These are phyloP conservation scores for Stagonosporopsis chrysanthemi DNA, from an alignment of 2,329 filamentous ascomycete genomes.

Conservation along the genomic window DNA sequence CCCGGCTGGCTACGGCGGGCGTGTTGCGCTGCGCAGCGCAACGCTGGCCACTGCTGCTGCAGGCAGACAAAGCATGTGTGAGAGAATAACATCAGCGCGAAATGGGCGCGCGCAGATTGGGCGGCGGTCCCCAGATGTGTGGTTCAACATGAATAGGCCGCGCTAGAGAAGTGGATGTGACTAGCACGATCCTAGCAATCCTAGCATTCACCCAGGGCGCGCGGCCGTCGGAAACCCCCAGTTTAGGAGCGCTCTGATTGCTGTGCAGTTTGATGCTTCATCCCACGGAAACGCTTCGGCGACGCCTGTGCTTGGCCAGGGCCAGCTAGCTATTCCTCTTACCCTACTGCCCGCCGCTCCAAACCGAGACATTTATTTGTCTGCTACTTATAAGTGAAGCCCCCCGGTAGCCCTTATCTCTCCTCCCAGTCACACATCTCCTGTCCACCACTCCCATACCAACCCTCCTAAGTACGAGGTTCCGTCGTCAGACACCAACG, in stretches of 20 bases:
- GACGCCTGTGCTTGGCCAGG: constrained; percentile 45
- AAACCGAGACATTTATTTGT: constrained; percentile 37
- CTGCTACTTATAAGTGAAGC: constrained; percentile 41
- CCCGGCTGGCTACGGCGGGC: constrained; percentile 20
- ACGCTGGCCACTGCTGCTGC: constrained; percentile 17
- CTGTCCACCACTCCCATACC: constrained; percentile 25
- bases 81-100: constrained; percentile 29
- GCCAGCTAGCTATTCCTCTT: constrained; percentile 32
- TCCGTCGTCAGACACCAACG: constrained; percentile 16
- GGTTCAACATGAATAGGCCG: constrained; percentile 32
- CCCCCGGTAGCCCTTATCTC: constrained; percentile 39
- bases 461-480: constrained; percentile 28
- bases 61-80: constrained; percentile 21
- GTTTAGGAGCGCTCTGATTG: constrained; percentile 29
- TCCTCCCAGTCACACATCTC: constrained; percentile 28
- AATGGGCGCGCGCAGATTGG: constrained; percentile 22
- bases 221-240: constrained; percentile 28
- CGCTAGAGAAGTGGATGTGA: constrained; percentile 30
- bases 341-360: constrained; percentile 40
- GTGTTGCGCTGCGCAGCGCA: constrained; percentile 5
- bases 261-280: constrained; percentile 42
- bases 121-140: constrained; percentile 21
- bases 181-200: constrained; percentile 18
- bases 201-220: constrained; percentile 22
- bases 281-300: constrained; percentile 51